Base-by-base conservation (phyloP, 2,329 filamentous ascomycete genomes). In the Hymenotorrendiella dingleyae region DNA sequence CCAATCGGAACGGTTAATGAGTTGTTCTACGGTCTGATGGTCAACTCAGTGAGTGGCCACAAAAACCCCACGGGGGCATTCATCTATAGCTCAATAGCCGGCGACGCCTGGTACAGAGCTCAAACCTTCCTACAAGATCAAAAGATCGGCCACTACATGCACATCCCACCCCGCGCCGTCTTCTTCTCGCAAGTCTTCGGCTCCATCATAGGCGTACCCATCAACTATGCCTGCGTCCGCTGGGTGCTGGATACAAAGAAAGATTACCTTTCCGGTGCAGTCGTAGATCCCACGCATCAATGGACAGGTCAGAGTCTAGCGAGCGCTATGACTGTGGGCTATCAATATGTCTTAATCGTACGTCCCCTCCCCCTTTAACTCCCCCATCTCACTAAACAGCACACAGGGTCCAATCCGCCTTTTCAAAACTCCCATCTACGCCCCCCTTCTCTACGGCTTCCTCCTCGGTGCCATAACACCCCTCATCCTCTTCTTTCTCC, bases 121-220 rank as follows among this genome's bases (percentile, higher is more conserved):
- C 73, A 76, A 49, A 67, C 70, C 17, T 76, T 78, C 65, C 63
- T 80, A 0, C 76, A 81, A 52, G 78, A 82, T 53, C 73, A 76
- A 55, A 78, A 80, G 54, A 78, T 81, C n/a, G 77, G 76, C 0
- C 76, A 80, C 50, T 81, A 80, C 50, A 77, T 78, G 70, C 75
- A 81, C 40, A 67, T 81, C 0, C 74, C 76, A 0, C 77, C 77
- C 2, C 70, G 72, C 10, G 65, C 71, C 0, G 70, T 80, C 5
- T 80, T 82, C 62, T 76, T 80, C 56, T 74, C 73, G 1, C 77
- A 81, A 52, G 65, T 81, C 4, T 76, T 80, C 23, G 78, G 75
- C 3, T 74, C 72, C 12, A 60, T 76, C 6, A 64, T 81, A 30
- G 77, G 76, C 4, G 67, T 81, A 6, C 76, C 77, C 0, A 71